Evolutionary conservation across 805 yeast species (phyloP).

Genomic region (Teunomyces kruisii): DNA sequence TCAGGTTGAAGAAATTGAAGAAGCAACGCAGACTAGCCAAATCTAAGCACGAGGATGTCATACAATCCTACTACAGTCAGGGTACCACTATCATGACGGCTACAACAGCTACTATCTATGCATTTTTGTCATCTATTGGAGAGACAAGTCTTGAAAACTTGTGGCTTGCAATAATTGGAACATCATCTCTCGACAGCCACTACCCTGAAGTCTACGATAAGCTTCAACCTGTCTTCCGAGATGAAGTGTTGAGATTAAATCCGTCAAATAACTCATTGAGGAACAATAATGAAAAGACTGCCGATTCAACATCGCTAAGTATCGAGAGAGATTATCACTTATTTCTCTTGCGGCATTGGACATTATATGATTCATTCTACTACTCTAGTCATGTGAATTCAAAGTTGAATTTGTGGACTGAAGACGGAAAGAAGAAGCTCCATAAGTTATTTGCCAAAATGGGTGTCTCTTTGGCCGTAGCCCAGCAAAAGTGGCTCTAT

Average conservation of each 20-base stretch:
- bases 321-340: slow-evolving; percentile 83
- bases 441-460: slow-evolving; percentile 93
- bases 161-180: slow-evolving; percentile 90
- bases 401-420: slow-evolving; percentile 84
- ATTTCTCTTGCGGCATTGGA: slow-evolving; percentile 88
- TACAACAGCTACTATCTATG: slow-evolving; percentile 74
- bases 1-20: slow-evolving; percentile 28
- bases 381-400: slow-evolving; percentile 92
- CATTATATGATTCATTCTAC: slow-evolving; percentile 83
- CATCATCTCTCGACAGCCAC: slow-evolving; percentile 72
- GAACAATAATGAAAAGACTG: slow-evolving; percentile 27
- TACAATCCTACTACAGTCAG: slow-evolving; percentile 77
- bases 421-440: slow-evolving; percentile 80
- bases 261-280: slow-evolving; percentile 28
- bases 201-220: slow-evolving; percentile 74
- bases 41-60: slow-evolving; percentile 47
- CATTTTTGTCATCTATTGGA: slow-evolving; percentile 77
- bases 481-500: slow-evolving; percentile 90
- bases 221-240: slow-evolving; percentile 70
- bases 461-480: slow-evolving; percentile 90
- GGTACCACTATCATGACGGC: slow-evolving; percentile 81
- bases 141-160: slow-evolving; percentile 68
- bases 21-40: slow-evolving; percentile 40
- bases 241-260: slow-evolving; percentile 75
- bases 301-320: slow-evolving; percentile 48